These are phyloP conservation scores for Arthrobotrys sinensis DNA, from an alignment of 2,329 filamentous ascomycete species.

Conservation along the genomic window DNA sequence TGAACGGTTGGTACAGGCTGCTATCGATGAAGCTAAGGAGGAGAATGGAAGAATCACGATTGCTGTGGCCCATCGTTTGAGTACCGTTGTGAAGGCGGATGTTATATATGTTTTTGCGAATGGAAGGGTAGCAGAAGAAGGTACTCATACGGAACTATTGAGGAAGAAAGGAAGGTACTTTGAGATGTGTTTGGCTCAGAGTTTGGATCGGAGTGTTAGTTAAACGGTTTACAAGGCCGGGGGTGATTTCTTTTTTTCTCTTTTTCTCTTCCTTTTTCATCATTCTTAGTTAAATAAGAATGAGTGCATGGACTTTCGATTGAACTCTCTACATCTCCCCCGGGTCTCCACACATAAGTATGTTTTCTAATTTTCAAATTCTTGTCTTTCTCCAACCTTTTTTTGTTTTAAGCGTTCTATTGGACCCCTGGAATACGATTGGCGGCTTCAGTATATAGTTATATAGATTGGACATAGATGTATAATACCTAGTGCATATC, in stretches of 20 bases:
- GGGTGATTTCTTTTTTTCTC: not conserved
- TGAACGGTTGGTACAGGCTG: constrained; percentile 70
- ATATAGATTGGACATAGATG: constrained; percentile 15
- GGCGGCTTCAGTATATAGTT: constrained; percentile 2
- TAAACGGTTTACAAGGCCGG: not conserved
- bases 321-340: not conserved
- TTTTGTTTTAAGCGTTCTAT: not conserved
- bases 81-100: constrained; percentile 67
- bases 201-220: constrained; percentile 47
- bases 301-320: not conserved
- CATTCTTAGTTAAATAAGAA: not conserved
- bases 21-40: constrained; percentile 63
- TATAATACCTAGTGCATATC: constrained; percentile 14
- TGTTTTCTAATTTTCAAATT: not conserved
- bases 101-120: constrained; percentile 68
- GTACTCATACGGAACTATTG: constrained; percentile 68
- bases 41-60: constrained; percentile 71
- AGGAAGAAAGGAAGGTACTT: constrained; percentile 64
- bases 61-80: constrained; percentile 67
- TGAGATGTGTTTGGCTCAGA: constrained; percentile 62
- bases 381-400: not conserved
- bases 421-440: not conserved
- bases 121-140: constrained; percentile 67
- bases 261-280: not conserved
- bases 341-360: constrained; percentile 21